These are phyloP conservation scores for Cladophialophora exuberans DNA, from an alignment of 2,329 filamentous ascomycete species.

Conservation along the genomic window DNA sequence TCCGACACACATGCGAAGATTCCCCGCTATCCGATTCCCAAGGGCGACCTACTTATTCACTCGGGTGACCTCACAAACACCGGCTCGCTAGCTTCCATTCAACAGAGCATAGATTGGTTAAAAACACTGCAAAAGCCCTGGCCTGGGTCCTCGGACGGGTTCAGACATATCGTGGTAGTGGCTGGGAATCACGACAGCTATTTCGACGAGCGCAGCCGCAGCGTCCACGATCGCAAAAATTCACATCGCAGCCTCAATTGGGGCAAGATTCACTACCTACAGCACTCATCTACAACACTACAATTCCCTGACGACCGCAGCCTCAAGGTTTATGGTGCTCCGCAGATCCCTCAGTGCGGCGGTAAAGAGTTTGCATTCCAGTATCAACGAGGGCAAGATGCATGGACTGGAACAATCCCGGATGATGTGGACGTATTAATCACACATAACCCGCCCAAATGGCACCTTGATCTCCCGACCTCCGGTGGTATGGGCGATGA, in stretches of 20 bases:
- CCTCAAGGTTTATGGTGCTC: slow-evolving; percentile 77
- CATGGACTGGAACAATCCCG: slow-evolving; percentile 74
- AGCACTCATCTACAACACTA: slow-evolving; percentile 68
- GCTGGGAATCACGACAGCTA: slow-evolving; percentile 88
- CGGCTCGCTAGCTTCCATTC: slow-evolving; percentile 73
- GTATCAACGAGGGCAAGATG: slow-evolving; percentile 66
- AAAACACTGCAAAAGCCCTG: slow-evolving; percentile 52
- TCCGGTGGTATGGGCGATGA: slow-evolving; percentile 71
- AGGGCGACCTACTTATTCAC: slow-evolving; percentile 85
- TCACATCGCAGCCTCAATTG: slow-evolving; percentile 62
- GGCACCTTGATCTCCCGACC: slow-evolving; percentile 61
- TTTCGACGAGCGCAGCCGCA: slow-evolving; percentile 70
- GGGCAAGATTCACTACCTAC: slow-evolving; percentile 73
- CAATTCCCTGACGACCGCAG: slow-evolving; percentile 62
- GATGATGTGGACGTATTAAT: slow-evolving; percentile 75
- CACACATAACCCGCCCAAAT: slow-evolving; percentile 77
- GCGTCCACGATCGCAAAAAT: slow-evolving; percentile 56
- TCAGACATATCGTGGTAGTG: slow-evolving; percentile 79
- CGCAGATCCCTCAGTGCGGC: slow-evolving; percentile 78
- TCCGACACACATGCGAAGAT: slow-evolving; percentile 81
- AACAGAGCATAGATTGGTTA: slow-evolving; percentile 84
- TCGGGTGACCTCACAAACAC: slow-evolving; percentile 80
- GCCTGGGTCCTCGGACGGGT: slow-evolving; percentile 52
- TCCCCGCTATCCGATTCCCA: slow-evolving; percentile 52
- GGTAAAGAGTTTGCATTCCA: slow-evolving; percentile 75